Evolutionary conservation across 306 rosid genomes (phyloP).

Genomic region (Elaeagnus macrophylla): DNA sequence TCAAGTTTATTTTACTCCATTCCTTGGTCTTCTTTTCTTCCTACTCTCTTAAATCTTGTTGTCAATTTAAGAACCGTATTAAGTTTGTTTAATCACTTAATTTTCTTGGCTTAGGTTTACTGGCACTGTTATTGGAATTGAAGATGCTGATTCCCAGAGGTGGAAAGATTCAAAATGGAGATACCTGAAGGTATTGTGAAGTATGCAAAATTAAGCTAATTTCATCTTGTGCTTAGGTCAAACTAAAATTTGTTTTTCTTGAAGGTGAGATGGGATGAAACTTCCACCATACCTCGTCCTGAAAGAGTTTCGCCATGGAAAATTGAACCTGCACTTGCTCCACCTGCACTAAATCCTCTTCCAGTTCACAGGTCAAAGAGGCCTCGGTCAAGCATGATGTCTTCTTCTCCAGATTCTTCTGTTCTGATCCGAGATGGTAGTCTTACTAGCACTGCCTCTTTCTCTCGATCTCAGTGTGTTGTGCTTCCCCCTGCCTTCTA

Average conservation of each 20-base stretch:
- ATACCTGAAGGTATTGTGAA: conserved; percentile 62
- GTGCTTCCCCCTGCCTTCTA: not conserved
- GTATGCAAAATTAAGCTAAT: not conserved
- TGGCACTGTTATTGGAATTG: conserved; percentile 81
- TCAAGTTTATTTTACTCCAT: too few relatives aligned
- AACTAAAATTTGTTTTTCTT: conserved; percentile 11
- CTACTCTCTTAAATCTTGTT: not conserved
- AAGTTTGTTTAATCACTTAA: not conserved
- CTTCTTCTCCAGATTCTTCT: conserved; percentile 75
- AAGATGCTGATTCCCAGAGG: conserved; percentile 59
- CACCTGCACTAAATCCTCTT: conserved; percentile 70
- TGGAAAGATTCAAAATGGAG: conserved; percentile 96
- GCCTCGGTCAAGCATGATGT: conserved; percentile 59
- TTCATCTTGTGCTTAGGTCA: not conserved
- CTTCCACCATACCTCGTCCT: conserved; percentile 76
- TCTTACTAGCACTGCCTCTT: not conserved
- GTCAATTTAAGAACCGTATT: not conserved
- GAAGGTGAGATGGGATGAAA: conserved; percentile 98
- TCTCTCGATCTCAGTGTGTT: too few relatives aligned
- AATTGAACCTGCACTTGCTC: conserved; percentile 89
- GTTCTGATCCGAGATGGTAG: conserved; percentile 80
- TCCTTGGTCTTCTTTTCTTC: too few relatives aligned
- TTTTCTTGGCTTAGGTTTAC: conserved; percentile 48
- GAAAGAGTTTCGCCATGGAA: conserved; percentile 97
- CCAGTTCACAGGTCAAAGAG: conserved; percentile 75